Base-by-base conservation (phyloP, 306 rosid species). In the Trifolium pratense region DNA sequence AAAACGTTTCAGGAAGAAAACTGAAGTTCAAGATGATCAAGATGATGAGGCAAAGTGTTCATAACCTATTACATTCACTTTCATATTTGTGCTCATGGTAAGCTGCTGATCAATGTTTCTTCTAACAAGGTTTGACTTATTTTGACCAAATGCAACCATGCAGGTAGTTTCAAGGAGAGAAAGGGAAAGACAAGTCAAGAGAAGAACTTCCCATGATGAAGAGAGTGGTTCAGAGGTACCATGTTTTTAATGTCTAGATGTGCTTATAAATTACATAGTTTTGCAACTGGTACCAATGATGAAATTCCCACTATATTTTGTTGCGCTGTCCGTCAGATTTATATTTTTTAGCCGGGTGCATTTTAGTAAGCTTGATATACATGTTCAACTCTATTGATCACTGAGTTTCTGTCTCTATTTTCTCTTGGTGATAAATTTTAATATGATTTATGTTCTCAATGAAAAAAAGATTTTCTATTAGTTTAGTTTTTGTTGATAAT, bases 1-100 rank as follows among this genome's bases (percentile, higher is more conserved):
- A 70, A 94, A 84, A 74, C 86, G 90, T 63, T 91, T 88, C 77
- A 86, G 99, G 87, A 91, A 82, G 86, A 94, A 87, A 81, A 74
- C 36, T 17, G 93, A 84, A 61, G 66, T 66, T 84, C 81, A 83
- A 18, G 91, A 91, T 65, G 94, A 89, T 58, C 92, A 87, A 48
- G 88, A 87, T 31, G 92, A 94, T 15, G 94, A 85, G 92, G 97
- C 81, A 85, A 70, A 59, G 70, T 78, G 70, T 48, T 78, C 72
- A 6, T 85, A 72, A 56, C 72, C 80, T 77, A 62, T 46, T 75
- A 29, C 71, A 18, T 70, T 74, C 53, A 58, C 79, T 79, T 77
- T 53, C 73, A 25, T 71, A 77, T 74, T 77, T 58, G 70, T 81
- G 68, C 58, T 58, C 65, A 52, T 59, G 59, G 78, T 72, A 75